Base-by-base conservation (phyloP, 257 asterid genomes). In the Apocynum venetum region DNA sequence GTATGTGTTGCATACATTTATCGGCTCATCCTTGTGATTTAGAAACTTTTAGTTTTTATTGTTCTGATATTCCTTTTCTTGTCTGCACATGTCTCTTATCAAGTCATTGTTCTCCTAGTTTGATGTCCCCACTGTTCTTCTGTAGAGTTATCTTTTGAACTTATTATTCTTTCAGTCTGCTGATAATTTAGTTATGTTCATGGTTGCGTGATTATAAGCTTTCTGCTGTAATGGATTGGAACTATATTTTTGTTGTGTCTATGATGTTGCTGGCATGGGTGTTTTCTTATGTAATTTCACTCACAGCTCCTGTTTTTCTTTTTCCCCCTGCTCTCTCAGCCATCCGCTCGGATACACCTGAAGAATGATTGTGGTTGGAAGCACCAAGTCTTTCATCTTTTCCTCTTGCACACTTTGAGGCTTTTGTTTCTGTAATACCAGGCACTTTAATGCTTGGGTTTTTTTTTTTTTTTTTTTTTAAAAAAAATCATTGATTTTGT, bases 291-390 rank as follows among this genome's bases (percentile, higher is more conserved):
- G 31, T 14, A 67, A 35, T 20, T 60, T 1, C 19, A 40, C 55
- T 61, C 25, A 5, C 44, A 1, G 4, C 3, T 61, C 31, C 31
- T 25, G 31, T 25, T 25, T 25, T 25, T 25, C 41, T 68, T 17
- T 40, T 74, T 57, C 20, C 63, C 66, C 49, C 49, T 61, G 57
- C n/a, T 59, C 47, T 61, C 19, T 35, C 86, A 84, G 90, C 82
- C 53, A 61, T 78, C 41, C 90, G 88, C 64, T 75, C 88, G 4
- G 88, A 86, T 76, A 72, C 83, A 14, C 81, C 77, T 1, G 88
- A 78, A 72, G 76, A 77, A 25, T 86, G 85, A 84, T 52, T 66
- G 67, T 31, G 48, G 67, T n/a, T 75, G 60, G 52, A 40, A 36
- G 53, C 68, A 9, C 80, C 53, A 12, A 51, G 77, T 44, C 74